Percentiles rank a stretch among this genome's conserved stretches.
These are phyloP conservation scores for Jaltomata sinuosa DNA, from an alignment of 257 asterid genomes.

Conservation along the genomic window DNA sequence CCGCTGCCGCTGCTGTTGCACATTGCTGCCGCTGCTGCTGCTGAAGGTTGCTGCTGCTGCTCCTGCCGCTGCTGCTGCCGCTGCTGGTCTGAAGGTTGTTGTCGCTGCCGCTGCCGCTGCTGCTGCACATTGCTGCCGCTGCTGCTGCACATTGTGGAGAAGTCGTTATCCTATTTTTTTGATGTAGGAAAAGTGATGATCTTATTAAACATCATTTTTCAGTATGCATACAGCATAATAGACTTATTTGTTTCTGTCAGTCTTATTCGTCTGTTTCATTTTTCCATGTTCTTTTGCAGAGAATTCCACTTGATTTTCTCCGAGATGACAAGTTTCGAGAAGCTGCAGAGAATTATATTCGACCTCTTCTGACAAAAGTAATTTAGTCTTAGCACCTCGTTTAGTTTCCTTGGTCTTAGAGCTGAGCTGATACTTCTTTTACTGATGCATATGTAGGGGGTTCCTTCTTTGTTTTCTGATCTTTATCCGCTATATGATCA, in stretches of 20 bases:
- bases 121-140: no score
- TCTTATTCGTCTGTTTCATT: background rate
- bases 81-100: no score
- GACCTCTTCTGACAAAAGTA: slow-evolving; percentile 8
- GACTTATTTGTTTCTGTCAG: background rate
- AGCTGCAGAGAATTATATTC: slow-evolving; percentile 1
- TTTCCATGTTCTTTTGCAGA: background rate
- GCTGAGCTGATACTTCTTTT: background rate
- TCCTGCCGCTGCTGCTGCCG: no score
- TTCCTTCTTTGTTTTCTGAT: slow-evolving; percentile 96
- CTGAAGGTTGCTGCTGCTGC: no score
- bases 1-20: no score
- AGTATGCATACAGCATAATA: background rate
- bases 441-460: slow-evolving; percentile 58
- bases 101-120: no score
- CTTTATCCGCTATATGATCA: slow-evolving; percentile 83
- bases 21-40: no score
- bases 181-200: background rate
- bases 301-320: slow-evolving; percentile 11
- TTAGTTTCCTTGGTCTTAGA: background rate
- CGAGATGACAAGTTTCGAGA: slow-evolving; percentile 1
- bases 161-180: background rate
- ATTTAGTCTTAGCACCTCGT: background rate
- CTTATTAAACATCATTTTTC: background rate
- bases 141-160: no score